phyloP scores from a whole-genome alignment of 2,329 filamentous ascomycete genomes.

The Verruconis gallopava region DNA sequence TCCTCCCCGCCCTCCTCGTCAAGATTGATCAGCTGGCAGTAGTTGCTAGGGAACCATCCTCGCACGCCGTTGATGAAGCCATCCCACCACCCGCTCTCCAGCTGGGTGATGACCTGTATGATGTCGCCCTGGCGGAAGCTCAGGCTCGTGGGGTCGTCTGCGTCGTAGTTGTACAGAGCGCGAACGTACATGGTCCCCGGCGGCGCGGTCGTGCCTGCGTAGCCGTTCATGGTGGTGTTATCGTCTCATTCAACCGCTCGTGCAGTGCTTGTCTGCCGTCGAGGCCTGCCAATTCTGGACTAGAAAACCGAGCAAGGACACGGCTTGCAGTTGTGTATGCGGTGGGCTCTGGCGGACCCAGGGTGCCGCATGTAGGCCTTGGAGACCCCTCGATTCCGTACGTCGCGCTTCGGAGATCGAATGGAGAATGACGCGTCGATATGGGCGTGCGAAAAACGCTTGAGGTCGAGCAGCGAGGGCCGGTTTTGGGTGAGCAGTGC shows the following conservation, averaged over 20 bases:
- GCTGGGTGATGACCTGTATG: conserved; percentile 94
- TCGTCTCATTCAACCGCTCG: conserved; percentile 1
- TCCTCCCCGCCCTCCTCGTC: conserved; percentile 53
- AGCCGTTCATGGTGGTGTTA: conserved; percentile 33
- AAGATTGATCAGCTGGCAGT: conserved; percentile 77
- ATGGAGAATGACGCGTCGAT: no score
- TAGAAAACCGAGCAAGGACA: no score
- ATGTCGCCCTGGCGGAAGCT: conserved; percentile 96
- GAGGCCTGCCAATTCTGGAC: no score
- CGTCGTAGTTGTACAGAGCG: conserved; percentile 94
- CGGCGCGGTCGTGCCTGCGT: conserved; percentile 36
- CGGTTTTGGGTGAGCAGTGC: no score
- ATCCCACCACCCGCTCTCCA: conserved; percentile 99
- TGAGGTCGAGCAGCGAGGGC: no score
- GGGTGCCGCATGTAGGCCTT: no score
- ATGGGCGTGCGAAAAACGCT: no score
- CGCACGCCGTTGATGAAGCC: conserved; percentile 92
- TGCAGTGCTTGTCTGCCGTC: no score
- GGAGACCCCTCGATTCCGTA: no score
- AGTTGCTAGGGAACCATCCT: conserved; percentile 99
- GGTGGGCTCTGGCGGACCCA: no score
- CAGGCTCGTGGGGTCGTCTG: conserved; percentile 89
- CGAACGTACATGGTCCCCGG: conserved; percentile 68
- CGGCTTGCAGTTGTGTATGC: no score
- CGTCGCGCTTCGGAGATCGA: no score